Base-by-base conservation (phyloP, 345 rosid genomes). In the Mallotus nudiflorus region DNA sequence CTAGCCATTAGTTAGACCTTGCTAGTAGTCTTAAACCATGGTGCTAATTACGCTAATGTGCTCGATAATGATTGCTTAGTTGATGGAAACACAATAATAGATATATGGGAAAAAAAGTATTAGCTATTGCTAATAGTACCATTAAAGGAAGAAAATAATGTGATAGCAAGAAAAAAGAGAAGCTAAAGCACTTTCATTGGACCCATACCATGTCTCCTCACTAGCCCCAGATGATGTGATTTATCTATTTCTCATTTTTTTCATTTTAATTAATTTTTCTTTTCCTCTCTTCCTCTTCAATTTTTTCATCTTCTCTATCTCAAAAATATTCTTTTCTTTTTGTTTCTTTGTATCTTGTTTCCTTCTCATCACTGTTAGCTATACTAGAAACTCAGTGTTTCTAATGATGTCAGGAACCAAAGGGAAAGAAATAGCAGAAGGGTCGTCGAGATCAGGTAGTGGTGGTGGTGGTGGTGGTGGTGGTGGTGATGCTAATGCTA, bases 391-490 rank as follows among this genome's bases (percentile, higher is more conserved):
- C 35, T 60, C n/a, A 5, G 31, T 3, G 45, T 35, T 49, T 35
- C 18, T 35, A 11, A 27, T 62, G 63, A 72, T 75, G 74, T 75
- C 79, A 6, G 64, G 64, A 39, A 56, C 76, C 81, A 89, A 88
- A 80, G 93, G 95, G 44, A 89, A 91, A 81, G 89, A 75, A 18
- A 60, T 85, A 77, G 97, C 82, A 25, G 91, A 87, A 71, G 92
- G 81, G 58, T 83, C 94, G 9, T 77, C 78, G 7, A 54, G 31
- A 35, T 51, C 49, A 22, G 33, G 33, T 19, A 20, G 37, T n/a
- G 65, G 65, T 6, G 37, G 11, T 51, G 18, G n/a, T 46, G 33
- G 33, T 19, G n/a, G n/a, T n/a, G n/a, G n/a, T n/a, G n/a, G n/a
- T n/a, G n/a, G n/a, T n/a, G n/a, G n/a, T n/a, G n/a, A 22, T 27